Evolutionary conservation across 2,329 filamentous ascomycete genomes (phyloP).

Genomic region (Pseudogymnoascus sp.): DNA sequence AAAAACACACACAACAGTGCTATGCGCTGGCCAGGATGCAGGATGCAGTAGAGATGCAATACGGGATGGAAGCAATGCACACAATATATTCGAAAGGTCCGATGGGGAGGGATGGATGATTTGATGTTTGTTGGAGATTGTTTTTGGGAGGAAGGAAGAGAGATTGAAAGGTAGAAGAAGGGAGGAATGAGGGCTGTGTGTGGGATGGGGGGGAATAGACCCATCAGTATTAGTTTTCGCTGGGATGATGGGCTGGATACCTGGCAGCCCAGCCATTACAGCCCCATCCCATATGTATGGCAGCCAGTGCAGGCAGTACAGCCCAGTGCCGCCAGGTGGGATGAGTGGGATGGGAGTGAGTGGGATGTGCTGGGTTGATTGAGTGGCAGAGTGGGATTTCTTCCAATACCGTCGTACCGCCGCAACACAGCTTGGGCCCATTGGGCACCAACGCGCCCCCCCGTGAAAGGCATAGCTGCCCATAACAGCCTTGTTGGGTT

Average conservation of each 20-base stretch:
- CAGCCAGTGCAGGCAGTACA: no score
- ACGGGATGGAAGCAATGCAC: background rate
- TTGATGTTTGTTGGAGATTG: background rate
- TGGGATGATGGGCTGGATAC: no score
- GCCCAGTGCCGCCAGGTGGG: no score
- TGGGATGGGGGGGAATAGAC: background rate
- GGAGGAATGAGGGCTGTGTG: background rate
- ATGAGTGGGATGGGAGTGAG: no score
- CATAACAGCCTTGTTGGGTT: background rate
- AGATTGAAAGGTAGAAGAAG: background rate
- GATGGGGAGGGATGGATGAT: background rate
- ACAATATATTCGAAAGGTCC: background rate
- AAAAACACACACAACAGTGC: background rate
- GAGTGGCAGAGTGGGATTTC: background rate
- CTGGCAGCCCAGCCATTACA: no score
- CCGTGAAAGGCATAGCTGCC: background rate
- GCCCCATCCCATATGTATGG: no score
- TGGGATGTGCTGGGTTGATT: no score
- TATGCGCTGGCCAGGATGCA: background rate
- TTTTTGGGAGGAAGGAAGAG: background rate
- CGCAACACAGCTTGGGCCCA: background rate
- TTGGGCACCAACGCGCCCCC: background rate
- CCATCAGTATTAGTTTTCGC: no score
- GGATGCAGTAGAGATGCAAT: background rate
- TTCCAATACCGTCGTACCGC: background rate